Evolutionary conservation across 2,329 filamentous ascomycete genomes (phyloP).

Genomic region (Gyromitra esculenta): DNA sequence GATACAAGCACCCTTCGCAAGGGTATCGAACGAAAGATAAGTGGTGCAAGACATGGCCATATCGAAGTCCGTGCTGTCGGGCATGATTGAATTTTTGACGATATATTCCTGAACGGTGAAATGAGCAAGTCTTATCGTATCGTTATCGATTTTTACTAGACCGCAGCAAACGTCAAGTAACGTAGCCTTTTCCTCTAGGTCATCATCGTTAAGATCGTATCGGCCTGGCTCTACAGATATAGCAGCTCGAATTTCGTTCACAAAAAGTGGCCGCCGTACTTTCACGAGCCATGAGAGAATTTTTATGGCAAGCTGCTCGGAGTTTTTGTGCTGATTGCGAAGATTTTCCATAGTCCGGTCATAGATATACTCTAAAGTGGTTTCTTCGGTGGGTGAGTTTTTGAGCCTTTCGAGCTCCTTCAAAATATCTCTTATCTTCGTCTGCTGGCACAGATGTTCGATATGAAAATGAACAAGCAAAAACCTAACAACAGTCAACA

Average conservation of each 20-base stretch:
- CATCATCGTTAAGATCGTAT: background rate
- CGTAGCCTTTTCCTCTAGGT: background rate
- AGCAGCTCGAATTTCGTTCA: background rate
- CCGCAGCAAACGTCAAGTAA: background rate
- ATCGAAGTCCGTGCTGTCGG: background rate
- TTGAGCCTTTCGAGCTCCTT: background rate
- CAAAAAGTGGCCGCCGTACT: background rate
- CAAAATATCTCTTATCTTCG: background rate
- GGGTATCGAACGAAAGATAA: conserved; percentile 19
- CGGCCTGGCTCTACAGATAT: background rate
- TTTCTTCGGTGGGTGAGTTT: background rate
- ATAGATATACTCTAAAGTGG: background rate
- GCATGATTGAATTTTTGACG: background rate
- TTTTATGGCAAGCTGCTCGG: background rate
- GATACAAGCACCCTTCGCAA: background rate
- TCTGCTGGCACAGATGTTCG: background rate
- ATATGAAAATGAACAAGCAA: background rate
- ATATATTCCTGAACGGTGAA: conserved; percentile 34
- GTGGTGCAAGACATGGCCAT: conserved; percentile 5
- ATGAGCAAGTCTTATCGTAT: conserved; percentile 24
- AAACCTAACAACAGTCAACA: background rate
- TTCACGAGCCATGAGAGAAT: background rate
- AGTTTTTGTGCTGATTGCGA: background rate
- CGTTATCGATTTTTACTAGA: conserved; percentile 27
- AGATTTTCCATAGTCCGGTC: background rate